Evolutionary conservation across 495 filamentous ascomycete genomes (phyloP), one percentile per base, ranked within the genome.

Genomic region (Evernia prunastri): DNA sequence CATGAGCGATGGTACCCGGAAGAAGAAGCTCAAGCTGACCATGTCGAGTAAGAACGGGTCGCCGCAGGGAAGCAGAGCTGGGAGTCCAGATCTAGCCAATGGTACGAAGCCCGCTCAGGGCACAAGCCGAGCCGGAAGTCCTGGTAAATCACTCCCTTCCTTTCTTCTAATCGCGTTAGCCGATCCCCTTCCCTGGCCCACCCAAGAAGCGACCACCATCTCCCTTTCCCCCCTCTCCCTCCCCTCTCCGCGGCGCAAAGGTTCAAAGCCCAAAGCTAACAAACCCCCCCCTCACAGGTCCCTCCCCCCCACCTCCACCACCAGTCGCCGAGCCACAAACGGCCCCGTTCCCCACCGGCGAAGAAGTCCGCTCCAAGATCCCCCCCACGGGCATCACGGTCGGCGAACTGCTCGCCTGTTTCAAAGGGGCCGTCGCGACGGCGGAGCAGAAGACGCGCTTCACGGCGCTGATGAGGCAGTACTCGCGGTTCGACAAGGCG

Each of bases 351-450:
- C 83, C 87, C 29, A 85, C 84, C 13, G 76, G 82, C 8, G 83
- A 81, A n/a, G 91, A 95, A 71, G 87, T 94, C 60, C 77, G 87
- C 67, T 81, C 83, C 7, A 82, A 82, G 2, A 80, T 92, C 53
- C 88, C 88, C 2, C 74, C 79, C 10, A 78, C 79, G n/a, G 90
- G 90, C 37, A 87, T 92, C 56, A 74, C 78, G 3, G 85, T 91
- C 58, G 77, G 75, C 33, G 78, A 81, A 4, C 74, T 94, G 20
- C 73, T 91, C 31, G 81, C 76, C 23, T 75, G 77, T 18, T 94
- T 93, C 74, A 78, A 66, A 20, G 66, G 69, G 2, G 56, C 56
- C 4, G 53, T 62, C 25, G 57, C 58, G 29, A 69, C 74, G 11
- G 71, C 74, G 20, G 71, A 73, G 39, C 69, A 72, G 25, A 77